Percentiles rank a stretch among this genome's conserved stretches.
Conservation (phyloP, 2,329 filamentous ascomycete genomes). For the Monosporascus sp. region DNA sequence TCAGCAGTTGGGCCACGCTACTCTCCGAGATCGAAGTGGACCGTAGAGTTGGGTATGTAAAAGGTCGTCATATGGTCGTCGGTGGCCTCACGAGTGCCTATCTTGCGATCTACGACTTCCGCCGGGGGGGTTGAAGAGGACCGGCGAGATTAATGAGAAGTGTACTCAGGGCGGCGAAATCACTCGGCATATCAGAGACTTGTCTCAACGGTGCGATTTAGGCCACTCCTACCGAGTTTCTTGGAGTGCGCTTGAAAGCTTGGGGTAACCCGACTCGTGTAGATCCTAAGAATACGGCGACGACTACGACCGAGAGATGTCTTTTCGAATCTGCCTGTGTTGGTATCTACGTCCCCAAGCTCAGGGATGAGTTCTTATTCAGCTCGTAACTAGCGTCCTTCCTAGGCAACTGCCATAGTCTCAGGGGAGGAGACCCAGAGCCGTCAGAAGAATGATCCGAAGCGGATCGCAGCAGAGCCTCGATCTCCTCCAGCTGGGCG, state of each 20-base stretch:
- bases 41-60: constrained; percentile 20
- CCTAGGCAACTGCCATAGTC: neutral
- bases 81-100: constrained; percentile 25
- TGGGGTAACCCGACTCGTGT: neutral
- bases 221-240: constrained; percentile 22
- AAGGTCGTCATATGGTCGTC: constrained; percentile 28
- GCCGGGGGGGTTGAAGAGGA: constrained; percentile 24
- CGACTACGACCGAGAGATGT: too few species aligned
- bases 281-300: too few species aligned
- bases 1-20: constrained; percentile 27
- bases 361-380: neutral
- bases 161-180: constrained; percentile 20
- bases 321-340: too few species aligned
- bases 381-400: neutral
- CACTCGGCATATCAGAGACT: constrained; percentile 21
- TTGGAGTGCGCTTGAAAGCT: constrained; percentile 17
- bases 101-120: constrained; percentile 25
- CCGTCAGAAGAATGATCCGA: neutral
- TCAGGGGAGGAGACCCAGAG: neutral
- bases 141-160: constrained; percentile 24
- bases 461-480: constrained; percentile 15
- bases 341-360: neutral
- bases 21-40: constrained; percentile 23
- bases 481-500: constrained; percentile 19
- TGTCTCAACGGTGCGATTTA: constrained; percentile 26